A percentile compares a stretch with the other conserved stretches of the same genome.
Conservation (phyloP, 208 protist species). For the Angomonas ambiguus region DNA sequence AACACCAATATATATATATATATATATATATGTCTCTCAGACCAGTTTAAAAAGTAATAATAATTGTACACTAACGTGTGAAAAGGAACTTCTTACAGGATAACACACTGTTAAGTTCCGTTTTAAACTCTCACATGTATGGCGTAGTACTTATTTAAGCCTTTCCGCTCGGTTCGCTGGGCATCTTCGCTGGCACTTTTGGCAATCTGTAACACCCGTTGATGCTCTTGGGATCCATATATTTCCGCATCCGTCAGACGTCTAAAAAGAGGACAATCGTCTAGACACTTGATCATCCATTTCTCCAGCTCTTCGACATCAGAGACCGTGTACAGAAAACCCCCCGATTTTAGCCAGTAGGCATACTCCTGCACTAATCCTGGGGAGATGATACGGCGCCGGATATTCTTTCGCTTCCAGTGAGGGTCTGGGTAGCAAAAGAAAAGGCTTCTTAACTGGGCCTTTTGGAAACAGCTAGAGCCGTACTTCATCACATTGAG, state of each 20-base stretch:
- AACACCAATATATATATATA: background rate
- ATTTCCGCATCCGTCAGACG: conserved; percentile 71
- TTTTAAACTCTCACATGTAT: conserved; percentile 56
- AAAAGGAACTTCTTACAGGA: background rate
- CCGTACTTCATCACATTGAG: conserved; percentile 98
- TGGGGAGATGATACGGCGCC: conserved; percentile 95
- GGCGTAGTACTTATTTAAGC: conserved; percentile 77
- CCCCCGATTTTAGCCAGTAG: conserved; percentile 92
- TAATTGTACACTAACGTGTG: background rate
- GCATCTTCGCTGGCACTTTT: conserved; percentile 80
- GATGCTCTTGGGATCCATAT: conserved; percentile 20
- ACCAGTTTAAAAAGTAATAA: too few species aligned
- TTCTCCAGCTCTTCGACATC: conserved; percentile 89
- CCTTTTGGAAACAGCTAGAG: conserved; percentile 96
- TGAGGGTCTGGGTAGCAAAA: conserved; percentile 99
- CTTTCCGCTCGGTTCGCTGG: conserved; percentile 78
- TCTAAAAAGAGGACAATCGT: conserved; percentile 92
- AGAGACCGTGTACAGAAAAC: conserved; percentile 96
- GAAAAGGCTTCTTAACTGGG: conserved; percentile 94
- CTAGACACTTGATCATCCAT: conserved; percentile 93
- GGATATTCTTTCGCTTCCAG: conserved; percentile 97
- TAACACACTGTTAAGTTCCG: background rate
- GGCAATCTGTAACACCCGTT: conserved; percentile 58
- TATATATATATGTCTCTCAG: too few species aligned
- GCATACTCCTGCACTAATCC: conserved; percentile 96